Base-by-base conservation (phyloP, 2,329 filamentous ascomycete species). In the Colletotrichum chrysophilum region DNA sequence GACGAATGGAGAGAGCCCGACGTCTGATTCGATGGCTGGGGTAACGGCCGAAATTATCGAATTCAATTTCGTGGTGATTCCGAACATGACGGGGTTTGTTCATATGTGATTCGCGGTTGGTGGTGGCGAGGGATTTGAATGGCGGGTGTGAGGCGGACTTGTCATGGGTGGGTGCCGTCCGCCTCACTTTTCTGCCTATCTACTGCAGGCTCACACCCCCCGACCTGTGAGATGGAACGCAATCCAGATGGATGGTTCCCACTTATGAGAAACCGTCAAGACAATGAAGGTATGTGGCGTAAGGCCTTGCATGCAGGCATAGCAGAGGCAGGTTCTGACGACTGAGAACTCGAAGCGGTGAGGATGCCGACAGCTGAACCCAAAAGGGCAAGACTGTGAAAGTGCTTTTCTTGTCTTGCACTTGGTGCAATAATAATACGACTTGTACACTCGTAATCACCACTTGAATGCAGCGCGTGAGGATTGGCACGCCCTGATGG, bases 121-220 rank as follows among this genome's bases (percentile, higher is more conserved):
- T 36, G 61, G 58, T 67, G 66, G 68, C 66, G 36, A 64, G 61
- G 71, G 61, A 62, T 64, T 55, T 52, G 43, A 52, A 14, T 43
- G 67, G 48, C 32, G 62, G 65, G 52, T 21, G 61, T 75, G 76
- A 75, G 76, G 75, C 76, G 72, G 34, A 62, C 76, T 60, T 68
- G 69, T 61, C 64, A 65, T 61, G 74, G 74, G 60, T 66, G 68
- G 66, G 52, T 55, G 71, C 62, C 75, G 76, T 77, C 56, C 75
- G 76, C 76, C 76, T 78, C 76, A 77, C 71, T 78, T 78, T 76
- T 52, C 36, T 62, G 66, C 48, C 52, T 62, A 71, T 75, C 75
- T 74, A 68, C 75, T 77, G 76, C 76, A 78, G 16, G 66, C 70
- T 72, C 66, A 68, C 67, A 55, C 64, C 58, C 62, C 71, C 65